These are phyloP conservation scores for Galerina marginata DNA, from an alignment of 768 basidiomycete genomes.

Conservation along the genomic window DNA sequence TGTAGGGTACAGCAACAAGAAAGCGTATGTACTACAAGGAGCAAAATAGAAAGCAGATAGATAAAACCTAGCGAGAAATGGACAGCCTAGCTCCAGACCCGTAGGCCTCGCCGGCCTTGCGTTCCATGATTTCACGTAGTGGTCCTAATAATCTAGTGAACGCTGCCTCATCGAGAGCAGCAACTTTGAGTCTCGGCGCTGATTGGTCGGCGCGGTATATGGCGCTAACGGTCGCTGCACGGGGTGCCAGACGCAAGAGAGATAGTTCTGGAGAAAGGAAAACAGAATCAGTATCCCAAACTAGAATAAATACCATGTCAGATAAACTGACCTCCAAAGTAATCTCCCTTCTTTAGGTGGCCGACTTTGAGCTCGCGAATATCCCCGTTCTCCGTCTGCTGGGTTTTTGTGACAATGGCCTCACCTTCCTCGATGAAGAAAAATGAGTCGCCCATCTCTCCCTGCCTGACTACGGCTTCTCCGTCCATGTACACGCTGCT, in stretches of 20 bases:
- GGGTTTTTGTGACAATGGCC: conserved; percentile 83
- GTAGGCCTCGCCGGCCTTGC: conserved; percentile 82
- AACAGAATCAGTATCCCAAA: not conserved
- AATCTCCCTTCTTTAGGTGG: conserved; percentile 86
- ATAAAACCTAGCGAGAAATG: conserved; percentile 32
- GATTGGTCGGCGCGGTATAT: conserved; percentile 53
- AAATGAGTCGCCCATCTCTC: conserved; percentile 96
- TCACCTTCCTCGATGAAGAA: conserved; percentile 97
- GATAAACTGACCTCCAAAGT: conserved; percentile 86
- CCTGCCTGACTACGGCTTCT: conserved; percentile 87
- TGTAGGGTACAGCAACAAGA: too few relatives aligned
- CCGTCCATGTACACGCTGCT: conserved; percentile 84
- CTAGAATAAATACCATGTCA: conserved; percentile 4
- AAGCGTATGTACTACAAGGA: conserved; percentile 3
- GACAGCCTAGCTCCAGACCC: conserved; percentile 36
- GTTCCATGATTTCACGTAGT: conserved; percentile 90
- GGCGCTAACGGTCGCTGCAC: conserved; percentile 96
- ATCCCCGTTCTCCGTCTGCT: conserved; percentile 61
- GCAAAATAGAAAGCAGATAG: not conserved
- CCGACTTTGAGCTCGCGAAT: conserved; percentile 74
- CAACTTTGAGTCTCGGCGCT: conserved; percentile 82
- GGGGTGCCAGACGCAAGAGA: conserved; percentile 83
- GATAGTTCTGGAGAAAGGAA: conserved; percentile 72
- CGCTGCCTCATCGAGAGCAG: conserved; percentile 89
- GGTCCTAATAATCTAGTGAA: conserved; percentile 95